phyloP scores from a whole-genome alignment of 2,329 filamentous ascomycete species.

The Pseudocercospora macadamiae region DNA sequence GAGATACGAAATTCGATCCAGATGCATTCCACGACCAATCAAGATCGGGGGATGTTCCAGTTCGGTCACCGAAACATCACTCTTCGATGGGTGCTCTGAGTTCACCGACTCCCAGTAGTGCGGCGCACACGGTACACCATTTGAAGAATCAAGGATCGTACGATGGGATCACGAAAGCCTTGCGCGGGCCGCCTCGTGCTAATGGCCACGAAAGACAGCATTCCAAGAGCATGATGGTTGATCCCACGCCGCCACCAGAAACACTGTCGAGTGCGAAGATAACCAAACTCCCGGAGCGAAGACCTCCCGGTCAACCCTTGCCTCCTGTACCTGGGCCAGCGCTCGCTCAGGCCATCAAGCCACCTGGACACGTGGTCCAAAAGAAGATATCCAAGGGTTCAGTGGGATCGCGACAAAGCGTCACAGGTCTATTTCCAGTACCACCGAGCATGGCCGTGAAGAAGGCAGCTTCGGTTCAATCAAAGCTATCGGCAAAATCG shows the following conservation, averaged over 20 bases:
- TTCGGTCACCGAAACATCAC: conserved; percentile 23
- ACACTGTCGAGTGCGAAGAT: conserved; percentile 8
- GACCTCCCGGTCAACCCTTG: conserved; percentile 20
- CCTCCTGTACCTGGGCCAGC: conserved; percentile 18
- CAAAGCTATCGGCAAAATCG: conserved; percentile 21
- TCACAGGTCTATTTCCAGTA: conserved; percentile 16
- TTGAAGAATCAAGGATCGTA: conserved; percentile 6
- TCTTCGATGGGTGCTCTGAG: conserved; percentile 29
- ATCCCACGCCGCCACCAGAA: conserved; percentile 7
- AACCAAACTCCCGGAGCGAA: conserved; percentile 7
- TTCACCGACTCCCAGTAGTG: conserved; percentile 12
- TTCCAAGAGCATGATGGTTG: conserved; percentile 5
- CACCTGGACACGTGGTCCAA: conserved; percentile 5
- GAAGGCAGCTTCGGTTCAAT: conserved; percentile 14
- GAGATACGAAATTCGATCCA: conserved; percentile 29
- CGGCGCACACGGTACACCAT: conserved; percentile 17
- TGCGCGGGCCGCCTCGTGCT: conserved; percentile 4
- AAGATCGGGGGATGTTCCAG: background rate
- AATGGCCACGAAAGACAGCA: background rate
- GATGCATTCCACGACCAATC: conserved; percentile 12
- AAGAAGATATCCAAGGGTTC: conserved; percentile 18
- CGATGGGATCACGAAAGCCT: background rate
- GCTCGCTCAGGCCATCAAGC: conserved; percentile 5
- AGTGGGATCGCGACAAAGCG: conserved; percentile 7
- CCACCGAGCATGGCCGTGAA: conserved; percentile 10